Base-by-base conservation (phyloP, 495 filamentous ascomycete genomes). In the Apiosordaria backusii region DNA sequence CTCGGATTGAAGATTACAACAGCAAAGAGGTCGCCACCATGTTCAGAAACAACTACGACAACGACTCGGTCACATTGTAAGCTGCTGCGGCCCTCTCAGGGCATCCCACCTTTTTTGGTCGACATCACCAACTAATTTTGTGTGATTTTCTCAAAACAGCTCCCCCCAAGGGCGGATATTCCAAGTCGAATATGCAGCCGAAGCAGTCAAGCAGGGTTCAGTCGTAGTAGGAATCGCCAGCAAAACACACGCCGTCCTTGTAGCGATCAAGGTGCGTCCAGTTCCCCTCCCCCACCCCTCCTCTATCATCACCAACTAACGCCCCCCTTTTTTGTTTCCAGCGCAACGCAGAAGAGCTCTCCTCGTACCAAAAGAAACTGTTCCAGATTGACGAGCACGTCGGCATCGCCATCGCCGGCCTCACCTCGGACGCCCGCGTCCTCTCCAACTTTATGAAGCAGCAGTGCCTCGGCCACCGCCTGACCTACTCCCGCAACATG, bases 361-460 rank as follows among this genome's bases (percentile, higher is more conserved):
- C 96, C 63, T 98, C 96, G 57, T 99, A 99, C 84, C 95, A 99
- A 81, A 97, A 97, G 85, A 99, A 99, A 84, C 88, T 99, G 75
- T 97, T 99, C 81, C 88, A 87, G 73, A 90, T 99, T 81, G 95
- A 99, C 80, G 88, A 91, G 72, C 96, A 99, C 81, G 89, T 95
- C 73, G 95, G 93, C 71, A 86, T 98, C 76, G 92, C 94, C 71
- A 94, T 99, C 76, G 95, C 95, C 72, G 95, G 95, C 67, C 91
- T 99, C 65, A 94, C 96, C 63, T 97, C 95, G 68, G 95, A 99
- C 81, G 96, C 95, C 77, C 93, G 95, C 71, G 95, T 99, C 74
- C 93, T 99, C 72, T 97, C 93, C 83, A 98, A 98, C 87, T 98
- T 97, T 85, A 97, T 99, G 95, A 97, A 97, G 83, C 92, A 96